These are phyloP conservation scores for Malassezia caprae DNA, from an alignment of 1,284 basidiomycete species.

Conservation along the genomic window DNA sequence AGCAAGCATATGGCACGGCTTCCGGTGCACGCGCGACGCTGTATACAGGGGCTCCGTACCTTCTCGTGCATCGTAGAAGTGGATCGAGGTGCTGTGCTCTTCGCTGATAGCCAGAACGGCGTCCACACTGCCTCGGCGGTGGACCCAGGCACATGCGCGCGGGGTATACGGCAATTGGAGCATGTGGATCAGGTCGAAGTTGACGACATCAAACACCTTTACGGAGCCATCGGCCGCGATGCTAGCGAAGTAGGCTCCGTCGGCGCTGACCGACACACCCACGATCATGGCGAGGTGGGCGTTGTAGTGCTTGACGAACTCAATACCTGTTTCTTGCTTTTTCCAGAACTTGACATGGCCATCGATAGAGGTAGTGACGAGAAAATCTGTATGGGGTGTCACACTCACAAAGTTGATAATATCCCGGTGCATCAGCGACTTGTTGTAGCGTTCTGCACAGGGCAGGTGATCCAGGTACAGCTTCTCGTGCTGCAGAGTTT, in stretches of 20 bases:
- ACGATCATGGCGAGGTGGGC: slow-evolving; percentile 75
- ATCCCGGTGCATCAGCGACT: slow-evolving; percentile 97
- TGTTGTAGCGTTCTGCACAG: slow-evolving; percentile 81
- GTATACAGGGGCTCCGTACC: slow-evolving; percentile 65
- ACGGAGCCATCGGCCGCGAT: slow-evolving; percentile 53
- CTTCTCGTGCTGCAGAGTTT: slow-evolving; percentile 59
- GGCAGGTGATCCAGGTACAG: slow-evolving; percentile 86
- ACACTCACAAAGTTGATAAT: slow-evolving; percentile 69
- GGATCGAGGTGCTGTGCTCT: slow-evolving; percentile 62
- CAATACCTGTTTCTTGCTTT: slow-evolving; percentile 66
- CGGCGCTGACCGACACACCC: slow-evolving; percentile 73
- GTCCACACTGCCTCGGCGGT: slow-evolving; percentile 68
- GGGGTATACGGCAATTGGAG: slow-evolving; percentile 76
- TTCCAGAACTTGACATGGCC: slow-evolving; percentile 98
- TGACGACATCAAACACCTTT: slow-evolving; percentile 93
- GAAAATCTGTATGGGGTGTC: slow-evolving; percentile 55
- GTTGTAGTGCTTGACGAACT: slow-evolving; percentile 53
- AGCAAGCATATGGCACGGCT: slow-evolving; percentile 83
- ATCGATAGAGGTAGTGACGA: slow-evolving; percentile 87
- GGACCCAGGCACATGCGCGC: slow-evolving; percentile 39
- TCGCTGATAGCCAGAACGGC: slow-evolving; percentile 75
- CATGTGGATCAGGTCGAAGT: slow-evolving; percentile 99
- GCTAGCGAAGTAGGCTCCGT: slow-evolving; percentile 84
- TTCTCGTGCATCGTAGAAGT: slow-evolving; percentile 85
- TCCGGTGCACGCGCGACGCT: slow-evolving; percentile 67